Evolutionary conservation across 345 rosid genomes (phyloP).

Genomic region (Euclidium syriacum): DNA sequence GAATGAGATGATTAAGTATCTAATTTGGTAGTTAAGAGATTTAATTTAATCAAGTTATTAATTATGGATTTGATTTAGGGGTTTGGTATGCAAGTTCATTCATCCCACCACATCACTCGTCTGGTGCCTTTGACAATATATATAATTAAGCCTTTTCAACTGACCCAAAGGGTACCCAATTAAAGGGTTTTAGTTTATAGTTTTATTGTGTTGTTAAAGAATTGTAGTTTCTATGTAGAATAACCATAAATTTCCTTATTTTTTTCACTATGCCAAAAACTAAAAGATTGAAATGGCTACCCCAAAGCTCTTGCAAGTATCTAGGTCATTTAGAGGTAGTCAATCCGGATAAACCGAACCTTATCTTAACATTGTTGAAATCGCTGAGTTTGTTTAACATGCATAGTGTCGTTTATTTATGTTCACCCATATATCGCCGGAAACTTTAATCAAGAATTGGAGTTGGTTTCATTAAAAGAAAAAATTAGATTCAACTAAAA

Average conservation of each 20-base stretch:
- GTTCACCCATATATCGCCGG: no score
- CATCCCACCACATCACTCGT: slow-evolving; percentile 10
- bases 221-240: not conserved
- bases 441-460: no score
- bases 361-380: no score
- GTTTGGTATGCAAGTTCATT: not conserved
- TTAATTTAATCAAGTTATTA: not conserved
- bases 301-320: not conserved
- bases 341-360: not conserved
- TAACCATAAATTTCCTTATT: not conserved
- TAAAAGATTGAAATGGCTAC: not conserved
- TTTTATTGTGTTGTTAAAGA: not conserved
- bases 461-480: no score
- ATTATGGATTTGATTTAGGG: not conserved
- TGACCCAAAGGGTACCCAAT: not conserved
- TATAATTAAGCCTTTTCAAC: slow-evolving; percentile 6
- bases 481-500: no score
- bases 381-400: no score
- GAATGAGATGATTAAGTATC: not conserved
- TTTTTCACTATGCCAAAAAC: not conserved
- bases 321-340: not conserved
- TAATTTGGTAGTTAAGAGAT: not conserved
- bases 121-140: slow-evolving; percentile 1
- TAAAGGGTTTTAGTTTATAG: not conserved
- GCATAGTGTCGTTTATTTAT: no score